phyloP scores from a whole-genome alignment of 257 asterid species.

The Anisodus tanguticus region DNA sequence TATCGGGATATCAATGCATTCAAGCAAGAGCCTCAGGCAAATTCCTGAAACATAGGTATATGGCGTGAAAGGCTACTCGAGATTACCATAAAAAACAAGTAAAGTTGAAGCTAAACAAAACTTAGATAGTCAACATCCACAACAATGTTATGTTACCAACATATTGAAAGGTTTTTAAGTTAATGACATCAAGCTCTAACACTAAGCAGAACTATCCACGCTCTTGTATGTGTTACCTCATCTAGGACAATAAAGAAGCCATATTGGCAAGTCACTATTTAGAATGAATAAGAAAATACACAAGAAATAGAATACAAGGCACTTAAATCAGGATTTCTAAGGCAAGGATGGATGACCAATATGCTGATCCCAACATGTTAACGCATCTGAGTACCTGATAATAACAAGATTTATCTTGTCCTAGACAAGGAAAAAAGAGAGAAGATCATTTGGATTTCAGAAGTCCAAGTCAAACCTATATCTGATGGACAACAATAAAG shows the following conservation, averaged over 20 bases:
- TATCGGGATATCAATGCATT: constrained; percentile 90
- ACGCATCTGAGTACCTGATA: not conserved
- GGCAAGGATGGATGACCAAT: constrained; percentile 3
- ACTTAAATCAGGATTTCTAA: constrained; percentile 17
- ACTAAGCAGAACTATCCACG: constrained; percentile 10
- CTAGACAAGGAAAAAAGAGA: constrained; percentile 22
- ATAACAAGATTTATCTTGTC: constrained; percentile 11
- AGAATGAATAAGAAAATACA: not conserved
- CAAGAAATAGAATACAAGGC: not conserved
- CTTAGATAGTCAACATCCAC: constrained; percentile 3
- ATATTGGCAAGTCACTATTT: not conserved
- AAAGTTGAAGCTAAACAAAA: not conserved
- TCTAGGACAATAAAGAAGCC: constrained; percentile 15
- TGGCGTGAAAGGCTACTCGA: not conserved
- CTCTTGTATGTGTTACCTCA: not conserved
- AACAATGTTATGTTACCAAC: not conserved
- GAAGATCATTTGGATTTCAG: not conserved
- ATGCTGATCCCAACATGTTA: constrained; percentile 2
- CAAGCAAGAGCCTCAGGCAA: constrained; percentile 82
- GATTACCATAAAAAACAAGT: constrained; percentile 29
- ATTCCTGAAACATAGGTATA: constrained; percentile 63
- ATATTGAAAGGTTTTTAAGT: constrained; percentile 12
- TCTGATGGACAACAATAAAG: constrained; percentile 59
- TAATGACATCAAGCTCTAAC: constrained; percentile 3
- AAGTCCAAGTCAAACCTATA: constrained; percentile 60